Percentiles rank a stretch among this genome's conserved stretches.
These are phyloP conservation scores for Tulasnella sp. DNA, from an alignment of 768 basidiomycete species.

Conservation along the genomic window DNA sequence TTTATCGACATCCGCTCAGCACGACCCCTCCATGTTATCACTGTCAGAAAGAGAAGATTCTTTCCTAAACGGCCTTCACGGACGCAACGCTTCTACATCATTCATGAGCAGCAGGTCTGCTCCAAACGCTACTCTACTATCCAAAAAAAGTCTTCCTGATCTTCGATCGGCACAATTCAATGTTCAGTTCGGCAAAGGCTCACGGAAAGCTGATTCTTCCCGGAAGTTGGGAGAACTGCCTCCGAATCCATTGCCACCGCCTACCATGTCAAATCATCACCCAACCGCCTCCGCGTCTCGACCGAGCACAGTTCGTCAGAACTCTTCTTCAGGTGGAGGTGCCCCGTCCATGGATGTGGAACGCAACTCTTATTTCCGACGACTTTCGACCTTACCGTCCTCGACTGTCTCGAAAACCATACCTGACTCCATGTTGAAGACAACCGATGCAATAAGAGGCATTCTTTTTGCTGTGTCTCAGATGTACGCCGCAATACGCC, in stretches of 20 bases:
- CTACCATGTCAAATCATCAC: background rate
- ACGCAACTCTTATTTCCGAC: constrained; percentile 85
- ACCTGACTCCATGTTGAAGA: constrained; percentile 49
- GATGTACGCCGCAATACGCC: constrained; percentile 75
- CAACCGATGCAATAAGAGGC: constrained; percentile 82
- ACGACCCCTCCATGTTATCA: background rate
- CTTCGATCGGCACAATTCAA: constrained; percentile 38
- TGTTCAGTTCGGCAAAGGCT: background rate
- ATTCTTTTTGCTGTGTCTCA: constrained; percentile 87
- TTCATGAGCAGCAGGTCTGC: constrained; percentile 1
- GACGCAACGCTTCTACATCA: constrained; percentile 19
- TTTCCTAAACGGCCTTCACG: constrained; percentile 13
- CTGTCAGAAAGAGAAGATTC: constrained; percentile 7
- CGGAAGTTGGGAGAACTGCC: constrained; percentile 10
- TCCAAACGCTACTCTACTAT: background rate
- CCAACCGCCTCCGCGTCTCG: constrained; percentile 9
- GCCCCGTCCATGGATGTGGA: constrained; percentile 59
- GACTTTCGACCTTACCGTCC: constrained; percentile 65
- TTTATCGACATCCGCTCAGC: background rate
- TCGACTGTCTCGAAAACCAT: constrained; percentile 50
- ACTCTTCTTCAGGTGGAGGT: constrained; percentile 13
- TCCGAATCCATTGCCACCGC: constrained; percentile 3
- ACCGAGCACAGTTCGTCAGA: background rate
- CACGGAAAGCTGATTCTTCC: too few species aligned
- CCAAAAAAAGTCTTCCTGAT: constrained; percentile 82